These are phyloP conservation scores for Fusarium subtropicale DNA, from an alignment of 2,329 filamentous ascomycete species.

Conservation along the genomic window DNA sequence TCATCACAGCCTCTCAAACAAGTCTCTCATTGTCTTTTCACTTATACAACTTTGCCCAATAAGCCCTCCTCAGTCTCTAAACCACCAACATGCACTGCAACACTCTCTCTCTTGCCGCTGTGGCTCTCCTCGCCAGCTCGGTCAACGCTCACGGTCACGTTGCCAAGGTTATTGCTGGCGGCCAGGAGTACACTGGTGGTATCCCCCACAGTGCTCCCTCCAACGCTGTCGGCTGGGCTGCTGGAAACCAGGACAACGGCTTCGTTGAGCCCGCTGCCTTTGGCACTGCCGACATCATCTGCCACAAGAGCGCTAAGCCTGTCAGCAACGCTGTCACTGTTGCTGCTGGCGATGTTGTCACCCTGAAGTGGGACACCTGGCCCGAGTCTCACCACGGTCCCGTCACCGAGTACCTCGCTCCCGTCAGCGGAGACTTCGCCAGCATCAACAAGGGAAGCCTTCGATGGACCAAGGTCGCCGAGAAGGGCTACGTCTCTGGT, in stretches of 20 bases:
- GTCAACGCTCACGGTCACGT: conserved; percentile 50
- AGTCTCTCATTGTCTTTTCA: conserved; percentile 10
- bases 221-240: conserved; percentile 53
- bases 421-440: conserved; percentile 62
- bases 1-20: conserved; percentile 10
- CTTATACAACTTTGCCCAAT: conserved; percentile 3
- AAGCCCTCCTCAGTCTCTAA: not conserved
- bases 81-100: conserved; percentile 22
- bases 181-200: conserved; percentile 50
- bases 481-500: conserved; percentile 62
- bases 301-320: conserved; percentile 58
- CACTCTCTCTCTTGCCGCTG: conserved; percentile 27
- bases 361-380: conserved; percentile 74
- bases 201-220: conserved; percentile 45
- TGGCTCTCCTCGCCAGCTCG: conserved; percentile 43
- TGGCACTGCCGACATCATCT: conserved; percentile 58
- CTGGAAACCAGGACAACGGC: conserved; percentile 55
- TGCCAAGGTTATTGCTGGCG: conserved; percentile 40
- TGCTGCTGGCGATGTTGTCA: conserved; percentile 68
- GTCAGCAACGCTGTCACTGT: conserved; percentile 58
- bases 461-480: conserved; percentile 70
- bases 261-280: conserved; percentile 59
- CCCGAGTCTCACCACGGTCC: conserved; percentile 72
- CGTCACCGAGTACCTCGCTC: conserved; percentile 70
- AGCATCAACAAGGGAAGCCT: conserved; percentile 63